These are phyloP conservation scores for Leptographium wingfieldii DNA, from an alignment of 2,329 filamentous ascomycete species.

Conservation along the genomic window DNA sequence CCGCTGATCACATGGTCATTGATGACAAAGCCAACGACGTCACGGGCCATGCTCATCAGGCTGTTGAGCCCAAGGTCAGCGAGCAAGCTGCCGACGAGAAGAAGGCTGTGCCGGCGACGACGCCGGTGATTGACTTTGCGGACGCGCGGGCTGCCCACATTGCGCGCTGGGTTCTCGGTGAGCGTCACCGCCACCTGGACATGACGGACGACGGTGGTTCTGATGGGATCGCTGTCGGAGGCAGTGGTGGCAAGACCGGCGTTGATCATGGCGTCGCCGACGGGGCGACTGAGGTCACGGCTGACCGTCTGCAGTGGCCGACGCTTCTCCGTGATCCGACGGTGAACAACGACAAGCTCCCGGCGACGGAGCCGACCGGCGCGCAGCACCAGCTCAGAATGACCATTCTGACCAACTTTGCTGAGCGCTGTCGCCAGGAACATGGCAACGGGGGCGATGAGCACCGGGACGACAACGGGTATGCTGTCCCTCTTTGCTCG, in stretches of 20 bases:
- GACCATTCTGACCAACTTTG: slow-evolving; percentile 9
- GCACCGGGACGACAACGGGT: not conserved
- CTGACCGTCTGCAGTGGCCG: not conserved
- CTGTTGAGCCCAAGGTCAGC: too few relatives aligned
- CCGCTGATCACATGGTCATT: too few relatives aligned
- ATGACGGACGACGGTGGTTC: not conserved
- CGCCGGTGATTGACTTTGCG: too few relatives aligned
- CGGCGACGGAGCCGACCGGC: slow-evolving; percentile 6
- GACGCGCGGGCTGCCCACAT: not conserved
- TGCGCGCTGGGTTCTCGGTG: not conserved
- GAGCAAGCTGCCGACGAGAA: too few relatives aligned
- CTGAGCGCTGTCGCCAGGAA: slow-evolving; percentile 2
- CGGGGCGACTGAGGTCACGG: not conserved
- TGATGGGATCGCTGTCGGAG: not conserved
- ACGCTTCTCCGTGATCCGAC: not conserved
- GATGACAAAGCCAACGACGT: too few relatives aligned
- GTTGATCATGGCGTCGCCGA: not conserved
- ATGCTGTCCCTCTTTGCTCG: not conserved
- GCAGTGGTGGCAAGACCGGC: not conserved
- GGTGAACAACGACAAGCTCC: slow-evolving; percentile 4
- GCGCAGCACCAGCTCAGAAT: slow-evolving; percentile 7
- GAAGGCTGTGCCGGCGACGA: too few relatives aligned
- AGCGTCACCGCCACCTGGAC: not conserved
- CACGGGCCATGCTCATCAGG: too few relatives aligned
- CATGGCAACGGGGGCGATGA: not conserved